These are phyloP conservation scores for Aeschynomene evenia DNA, from an alignment of 306 rosid species.

Conservation along the genomic window DNA sequence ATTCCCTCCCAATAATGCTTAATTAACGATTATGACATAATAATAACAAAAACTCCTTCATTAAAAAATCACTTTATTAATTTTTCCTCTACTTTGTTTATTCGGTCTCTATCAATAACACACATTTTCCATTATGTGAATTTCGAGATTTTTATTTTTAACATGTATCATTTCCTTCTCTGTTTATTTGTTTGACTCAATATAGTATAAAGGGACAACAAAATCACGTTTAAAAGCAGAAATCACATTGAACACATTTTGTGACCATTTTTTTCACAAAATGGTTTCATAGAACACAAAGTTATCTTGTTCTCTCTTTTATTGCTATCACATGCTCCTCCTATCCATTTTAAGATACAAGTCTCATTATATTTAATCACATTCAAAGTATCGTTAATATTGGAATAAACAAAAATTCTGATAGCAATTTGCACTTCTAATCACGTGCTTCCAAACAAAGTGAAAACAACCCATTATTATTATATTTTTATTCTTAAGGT, in stretches of 20 bases:
- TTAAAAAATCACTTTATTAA: too few species aligned
- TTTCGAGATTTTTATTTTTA: neutral
- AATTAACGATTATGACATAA: neutral
- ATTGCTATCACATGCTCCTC: neutral
- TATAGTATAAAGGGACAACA: neutral
- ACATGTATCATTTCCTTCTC: neutral
- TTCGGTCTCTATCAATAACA: neutral
- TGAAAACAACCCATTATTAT: neutral
- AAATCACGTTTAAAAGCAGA: neutral
- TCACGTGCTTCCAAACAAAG: neutral
- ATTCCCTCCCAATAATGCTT: neutral
- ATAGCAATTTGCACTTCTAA: neutral
- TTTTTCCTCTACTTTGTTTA: neutral
- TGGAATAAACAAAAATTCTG: neutral
- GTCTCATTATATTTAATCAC: neutral
- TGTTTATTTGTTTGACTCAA: neutral
- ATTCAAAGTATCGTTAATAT: neutral
- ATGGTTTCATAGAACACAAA: neutral
- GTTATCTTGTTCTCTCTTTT: neutral
- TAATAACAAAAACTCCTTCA: too few species aligned
- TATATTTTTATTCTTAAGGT: neutral
- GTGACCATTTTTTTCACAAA: neutral
- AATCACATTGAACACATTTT: neutral
- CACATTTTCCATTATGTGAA: neutral
- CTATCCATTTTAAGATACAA: conserved; percentile 10